Percentiles rank a stretch among this genome's conserved stretches.
Conservation (phyloP, 148 eudicot species). For the Rhododendron griersonianum region DNA sequence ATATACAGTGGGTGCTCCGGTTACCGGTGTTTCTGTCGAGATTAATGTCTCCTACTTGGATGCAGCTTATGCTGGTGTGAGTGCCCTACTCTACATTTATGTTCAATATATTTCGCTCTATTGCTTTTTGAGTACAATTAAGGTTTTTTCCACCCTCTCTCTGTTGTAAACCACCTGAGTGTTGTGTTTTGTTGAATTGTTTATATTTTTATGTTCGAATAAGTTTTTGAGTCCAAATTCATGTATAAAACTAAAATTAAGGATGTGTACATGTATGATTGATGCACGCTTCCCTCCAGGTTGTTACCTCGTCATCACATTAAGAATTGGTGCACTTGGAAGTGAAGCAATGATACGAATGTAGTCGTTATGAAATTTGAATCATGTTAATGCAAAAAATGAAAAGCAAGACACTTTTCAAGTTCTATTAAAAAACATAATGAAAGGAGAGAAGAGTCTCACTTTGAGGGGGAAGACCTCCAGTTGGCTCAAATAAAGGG, state of each 20-base stretch:
- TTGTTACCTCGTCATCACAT: neutral
- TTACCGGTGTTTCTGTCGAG: constrained; percentile 74
- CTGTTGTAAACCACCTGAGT: neutral
- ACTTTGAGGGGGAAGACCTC: neutral
- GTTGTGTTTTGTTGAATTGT: neutral
- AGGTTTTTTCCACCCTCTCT: neutral
- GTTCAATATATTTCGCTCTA: neutral
- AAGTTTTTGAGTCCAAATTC: neutral
- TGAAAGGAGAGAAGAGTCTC: neutral
- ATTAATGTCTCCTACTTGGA: constrained; percentile 80
- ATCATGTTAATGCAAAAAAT: neutral
- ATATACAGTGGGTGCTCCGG: constrained; percentile 34
- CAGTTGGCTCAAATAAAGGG: neutral
- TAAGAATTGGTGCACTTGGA: neutral
- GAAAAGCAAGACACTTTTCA: neutral
- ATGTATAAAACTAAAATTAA: neutral
- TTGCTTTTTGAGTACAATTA: neutral
- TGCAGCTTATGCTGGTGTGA: constrained; percentile 55
- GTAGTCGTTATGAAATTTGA: neutral
- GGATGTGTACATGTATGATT: neutral
- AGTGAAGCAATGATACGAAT: neutral
- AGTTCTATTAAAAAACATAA: neutral
- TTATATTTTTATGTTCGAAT: neutral
- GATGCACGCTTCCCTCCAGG: neutral
- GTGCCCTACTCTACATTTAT: neutral